Conservation (phyloP, 805 yeast species). For the Metschnikowia cerradonensis region DNA sequence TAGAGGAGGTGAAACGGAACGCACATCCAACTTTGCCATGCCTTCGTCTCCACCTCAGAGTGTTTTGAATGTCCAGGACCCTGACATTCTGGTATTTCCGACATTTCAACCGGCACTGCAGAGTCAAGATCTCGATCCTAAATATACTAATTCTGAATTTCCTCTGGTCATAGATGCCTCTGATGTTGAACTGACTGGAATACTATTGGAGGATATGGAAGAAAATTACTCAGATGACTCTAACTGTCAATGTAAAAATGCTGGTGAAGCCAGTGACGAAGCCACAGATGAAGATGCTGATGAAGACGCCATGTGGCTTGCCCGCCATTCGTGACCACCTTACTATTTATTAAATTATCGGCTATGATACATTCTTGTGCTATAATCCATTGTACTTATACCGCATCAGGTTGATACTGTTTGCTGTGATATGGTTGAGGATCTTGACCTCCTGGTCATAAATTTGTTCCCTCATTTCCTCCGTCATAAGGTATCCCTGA, state of each 20-base stretch:
- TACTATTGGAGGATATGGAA: conserved; percentile 14
- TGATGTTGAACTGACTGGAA: conserved; percentile 29
- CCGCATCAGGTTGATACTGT: conserved; percentile 3
- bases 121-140: not conserved
- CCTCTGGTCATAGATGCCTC: conserved; percentile 30
- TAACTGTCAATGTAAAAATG: not conserved
- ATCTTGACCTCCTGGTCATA: conserved; percentile 1
- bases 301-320: conserved; percentile 10
- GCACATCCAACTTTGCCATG: conserved; percentile 1
- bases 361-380: too few species aligned
- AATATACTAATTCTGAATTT: not conserved
- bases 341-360: not conserved
- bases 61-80: not conserved
- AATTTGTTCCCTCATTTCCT: not conserved
- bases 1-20: not conserved
- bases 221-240: not conserved
- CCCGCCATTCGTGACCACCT: conserved; percentile 5
- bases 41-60: conserved; percentile 14
- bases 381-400: not conserved
- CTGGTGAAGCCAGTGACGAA: not conserved
- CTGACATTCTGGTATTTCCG: not conserved
- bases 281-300: not conserved
- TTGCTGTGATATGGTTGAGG: conserved; percentile 4
- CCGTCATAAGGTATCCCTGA: conserved; percentile 7
- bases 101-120: not conserved